Conservation (phyloP, 1,284 basidiomycete genomes). For the Vanrija pseudolonga region DNA sequence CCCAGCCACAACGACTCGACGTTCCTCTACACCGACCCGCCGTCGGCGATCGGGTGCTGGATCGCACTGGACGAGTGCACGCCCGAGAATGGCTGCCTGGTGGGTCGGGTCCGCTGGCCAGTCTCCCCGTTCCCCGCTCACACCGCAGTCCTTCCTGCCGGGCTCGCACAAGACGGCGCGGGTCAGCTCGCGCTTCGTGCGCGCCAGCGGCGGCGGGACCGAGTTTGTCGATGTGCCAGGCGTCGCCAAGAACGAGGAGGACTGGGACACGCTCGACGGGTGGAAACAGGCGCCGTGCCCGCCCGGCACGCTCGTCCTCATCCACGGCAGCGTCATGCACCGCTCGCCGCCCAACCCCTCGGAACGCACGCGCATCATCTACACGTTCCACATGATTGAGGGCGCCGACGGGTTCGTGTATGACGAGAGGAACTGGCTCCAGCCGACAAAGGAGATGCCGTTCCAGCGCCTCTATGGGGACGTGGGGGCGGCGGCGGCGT, state of each 20-base stretch:
- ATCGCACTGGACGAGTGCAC: constrained; percentile 88
- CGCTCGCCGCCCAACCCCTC: constrained; percentile 74
- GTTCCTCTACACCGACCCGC: constrained; percentile 78
- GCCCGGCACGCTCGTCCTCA: constrained; percentile 77
- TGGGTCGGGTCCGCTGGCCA: no score
- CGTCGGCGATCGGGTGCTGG: constrained; percentile 91
- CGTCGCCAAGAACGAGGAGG: constrained; percentile 51
- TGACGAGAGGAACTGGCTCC: constrained; percentile 56
- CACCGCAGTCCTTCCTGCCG: constrained; percentile 68
- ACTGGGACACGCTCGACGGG: constrained; percentile 57
- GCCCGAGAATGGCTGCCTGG: constrained; percentile 73
- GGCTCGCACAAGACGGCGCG: constrained; percentile 75
- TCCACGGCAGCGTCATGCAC: constrained; percentile 78
- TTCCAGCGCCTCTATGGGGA: constrained; percentile 50
- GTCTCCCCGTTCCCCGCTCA: no score
- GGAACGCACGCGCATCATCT: constrained; percentile 72
- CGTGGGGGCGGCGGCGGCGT: background rate
- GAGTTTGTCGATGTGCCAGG: constrained; percentile 66
- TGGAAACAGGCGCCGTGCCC: constrained; percentile 65
- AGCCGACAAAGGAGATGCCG: constrained; percentile 74
- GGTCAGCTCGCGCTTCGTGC: constrained; percentile 77
- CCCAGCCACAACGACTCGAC: constrained; percentile 56
- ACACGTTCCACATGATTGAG: constrained; percentile 79
- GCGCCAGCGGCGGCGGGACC: constrained; percentile 63
- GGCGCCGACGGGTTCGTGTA: constrained; percentile 40